Evolutionary conservation across 2,329 filamentous ascomycete species (phyloP).

Genomic region (Alternaria alternata): DNA sequence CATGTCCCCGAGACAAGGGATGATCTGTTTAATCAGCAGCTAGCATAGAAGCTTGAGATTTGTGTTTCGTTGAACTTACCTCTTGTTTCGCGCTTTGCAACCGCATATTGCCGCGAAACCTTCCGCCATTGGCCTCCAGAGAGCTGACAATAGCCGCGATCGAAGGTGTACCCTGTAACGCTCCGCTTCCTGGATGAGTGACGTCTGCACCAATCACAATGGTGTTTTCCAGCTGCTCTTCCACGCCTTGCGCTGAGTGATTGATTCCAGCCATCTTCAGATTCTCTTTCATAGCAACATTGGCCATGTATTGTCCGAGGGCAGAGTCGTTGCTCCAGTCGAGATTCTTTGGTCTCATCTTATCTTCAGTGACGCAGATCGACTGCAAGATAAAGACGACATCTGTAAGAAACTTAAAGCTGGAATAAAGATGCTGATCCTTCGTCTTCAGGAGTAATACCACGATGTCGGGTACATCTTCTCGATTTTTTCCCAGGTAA

Average conservation of each 20-base stretch:
- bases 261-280: slow-evolving; percentile 38
- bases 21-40: too few relatives aligned
- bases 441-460: too few relatives aligned
- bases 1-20: too few relatives aligned
- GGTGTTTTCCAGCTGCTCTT: not conserved
- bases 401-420: not conserved
- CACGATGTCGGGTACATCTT: too few relatives aligned
- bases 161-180: slow-evolving; percentile 42
- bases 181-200: slow-evolving; percentile 48
- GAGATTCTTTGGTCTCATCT: too few relatives aligned
- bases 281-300: slow-evolving; percentile 41
- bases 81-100: too few relatives aligned
- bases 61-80: too few relatives aligned
- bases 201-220: slow-evolving; percentile 44
- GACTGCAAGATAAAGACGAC: slow-evolving; percentile 13
- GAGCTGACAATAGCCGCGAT: slow-evolving; percentile 55
- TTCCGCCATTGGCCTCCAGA: slow-evolving; percentile 31
- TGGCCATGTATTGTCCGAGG: slow-evolving; percentile 21
- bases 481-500: too few relatives aligned
- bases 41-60: too few relatives aligned
- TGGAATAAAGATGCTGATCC: not conserved
- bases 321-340: too few relatives aligned
- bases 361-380: slow-evolving; percentile 6
- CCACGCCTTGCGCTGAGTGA: slow-evolving; percentile 16
- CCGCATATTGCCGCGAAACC: slow-evolving; percentile 34